A percentile compares a stretch with the other conserved stretches of the same genome.
Conservation (phyloP, 148 eudicot genomes). For the Selenicereus undatus region DNA sequence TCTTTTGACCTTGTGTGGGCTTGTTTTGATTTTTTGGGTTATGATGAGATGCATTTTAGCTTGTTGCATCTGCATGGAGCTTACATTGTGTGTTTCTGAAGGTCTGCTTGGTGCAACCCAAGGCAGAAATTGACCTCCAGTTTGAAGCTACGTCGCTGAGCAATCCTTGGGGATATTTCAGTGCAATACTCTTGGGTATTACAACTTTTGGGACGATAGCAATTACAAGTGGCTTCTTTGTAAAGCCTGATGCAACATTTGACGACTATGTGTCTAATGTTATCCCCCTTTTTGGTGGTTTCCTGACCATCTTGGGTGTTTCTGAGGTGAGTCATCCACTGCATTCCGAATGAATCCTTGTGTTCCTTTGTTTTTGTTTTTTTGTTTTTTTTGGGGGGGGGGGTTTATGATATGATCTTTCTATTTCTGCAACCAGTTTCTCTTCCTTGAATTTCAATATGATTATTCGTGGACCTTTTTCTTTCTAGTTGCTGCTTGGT, state of each 20-base stretch:
- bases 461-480: background rate
- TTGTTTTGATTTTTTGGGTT: background rate
- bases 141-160: conserved; percentile 75
- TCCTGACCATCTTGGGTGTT: conserved; percentile 82
- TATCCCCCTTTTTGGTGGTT: conserved; percentile 89
- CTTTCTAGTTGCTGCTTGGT: background rate
- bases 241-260: conserved; percentile 81
- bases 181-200: conserved; percentile 70
- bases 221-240: conserved; percentile 87
- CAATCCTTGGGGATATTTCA: conserved; percentile 82
- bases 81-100: conserved; percentile 16
- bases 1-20: background rate
- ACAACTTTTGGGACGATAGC: conserved; percentile 93
- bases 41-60: background rate
- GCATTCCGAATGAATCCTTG: background rate
- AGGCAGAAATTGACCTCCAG: conserved; percentile 89
- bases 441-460: background rate
- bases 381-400: too few relatives aligned
- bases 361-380: background rate
- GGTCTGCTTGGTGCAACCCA: conserved; percentile 98
- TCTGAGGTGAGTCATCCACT: conserved; percentile 63
- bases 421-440: background rate
- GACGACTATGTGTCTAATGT: conserved; percentile 78
- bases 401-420: background rate
- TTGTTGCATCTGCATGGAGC: background rate